phyloP scores from a whole-genome alignment of 768 basidiomycete species.

The Mycena crocata region DNA sequence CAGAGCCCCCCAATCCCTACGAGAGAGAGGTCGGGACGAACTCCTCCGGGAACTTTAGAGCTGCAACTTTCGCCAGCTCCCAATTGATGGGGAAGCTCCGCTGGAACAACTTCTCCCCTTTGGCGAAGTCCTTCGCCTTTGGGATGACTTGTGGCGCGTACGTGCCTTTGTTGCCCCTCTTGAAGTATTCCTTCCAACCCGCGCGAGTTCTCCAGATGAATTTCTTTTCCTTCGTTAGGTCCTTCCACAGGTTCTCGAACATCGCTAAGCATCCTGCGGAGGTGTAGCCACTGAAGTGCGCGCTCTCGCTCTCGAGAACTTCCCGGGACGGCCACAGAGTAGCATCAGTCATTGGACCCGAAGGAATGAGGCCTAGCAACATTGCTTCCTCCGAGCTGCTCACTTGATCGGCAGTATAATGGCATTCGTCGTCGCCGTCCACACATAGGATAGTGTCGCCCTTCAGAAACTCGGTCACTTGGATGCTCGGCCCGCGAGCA shows the following conservation, averaged over 20 bases:
- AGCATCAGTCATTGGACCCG: not conserved
- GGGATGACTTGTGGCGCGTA: not conserved
- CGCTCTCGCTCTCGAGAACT: not conserved
- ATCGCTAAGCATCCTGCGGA: not conserved
- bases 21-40: not conserved
- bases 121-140: not conserved
- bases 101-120: not conserved
- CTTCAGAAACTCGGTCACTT: not conserved
- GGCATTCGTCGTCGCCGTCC: not conserved
- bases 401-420: not conserved
- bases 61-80: not conserved
- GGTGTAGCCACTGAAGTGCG: not conserved
- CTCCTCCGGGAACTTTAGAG: not conserved
- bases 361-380: not conserved
- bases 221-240: not conserved
- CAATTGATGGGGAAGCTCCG: not conserved
- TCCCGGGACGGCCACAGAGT: not conserved
- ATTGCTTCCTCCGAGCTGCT: not conserved
- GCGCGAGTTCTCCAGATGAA: not conserved
- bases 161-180: not conserved
- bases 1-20: conserved; percentile 3
- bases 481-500: not conserved
- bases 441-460: not conserved
- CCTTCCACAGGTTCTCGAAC: not conserved
- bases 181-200: not conserved